Base-by-base conservation (phyloP, 2,329 filamentous ascomycete species). In the Hortaea sp. region DNA sequence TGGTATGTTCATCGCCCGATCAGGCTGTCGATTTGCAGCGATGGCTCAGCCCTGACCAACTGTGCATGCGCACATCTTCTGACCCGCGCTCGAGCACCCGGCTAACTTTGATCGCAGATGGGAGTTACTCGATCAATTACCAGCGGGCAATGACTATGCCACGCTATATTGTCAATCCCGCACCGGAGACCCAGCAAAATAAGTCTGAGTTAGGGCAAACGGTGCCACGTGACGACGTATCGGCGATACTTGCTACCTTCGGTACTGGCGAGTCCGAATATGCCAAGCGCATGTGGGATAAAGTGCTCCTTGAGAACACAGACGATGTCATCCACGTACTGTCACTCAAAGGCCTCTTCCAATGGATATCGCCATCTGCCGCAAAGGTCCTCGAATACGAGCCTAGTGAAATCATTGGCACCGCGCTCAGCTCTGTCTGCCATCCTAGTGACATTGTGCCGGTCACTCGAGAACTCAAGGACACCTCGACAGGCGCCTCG, bases 391-490 rank as follows among this genome's bases (percentile, higher is more conserved):
- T 97, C 29, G 89, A 95, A 63, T 97, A 95, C 58, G 89, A 95
- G 51, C 75, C 86, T 0, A 74, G 76, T 41, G 90, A 95, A 57
- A 78, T 97, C 5, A 81, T 94, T 38, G 88, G 88, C 6, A 90
- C 83, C 45, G 82, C 86, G 0, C 71, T 97, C n/a, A 94, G 89
- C 3, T 85, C 86, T 0, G 82, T 97, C 48, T 97, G 90, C 57
- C 90, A 97, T 64, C 90, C 90, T 0, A 94, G 88, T 55, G 90
- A 97, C 59, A 95, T 95, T 59, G 88, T 95, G 0, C 87, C 89
- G 0, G 88, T 95, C 13, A 95, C 86, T 6, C 78, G 90, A 55
- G 89, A 95, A 65, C 71, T 97, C 46, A 94, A 94, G 59, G 88
- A 95, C 58, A 87, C 86, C 3, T 85, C 85, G 1, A 79, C 77